A percentile compares a stretch with the other conserved stretches of the same genome.
Conservation (phyloP, 129 eudicot genomes). For the Arctium minus region DNA sequence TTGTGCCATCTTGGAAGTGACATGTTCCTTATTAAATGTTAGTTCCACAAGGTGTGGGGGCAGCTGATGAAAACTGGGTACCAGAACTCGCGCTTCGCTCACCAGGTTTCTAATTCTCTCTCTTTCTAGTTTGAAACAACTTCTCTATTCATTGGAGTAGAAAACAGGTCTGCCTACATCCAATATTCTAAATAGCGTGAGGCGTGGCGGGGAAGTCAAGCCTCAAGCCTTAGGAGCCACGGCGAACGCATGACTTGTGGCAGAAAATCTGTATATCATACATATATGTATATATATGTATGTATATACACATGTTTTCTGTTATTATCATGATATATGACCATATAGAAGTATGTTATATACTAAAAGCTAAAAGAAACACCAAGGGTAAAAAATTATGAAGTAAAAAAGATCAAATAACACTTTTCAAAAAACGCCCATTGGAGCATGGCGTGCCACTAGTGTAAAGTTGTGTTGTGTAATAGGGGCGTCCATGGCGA, state of each 20-base stretch:
- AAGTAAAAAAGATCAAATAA: not conserved
- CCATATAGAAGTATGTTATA: no score
- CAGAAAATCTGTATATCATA: not conserved
- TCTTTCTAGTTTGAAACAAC: not conserved
- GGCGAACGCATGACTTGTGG: not conserved
- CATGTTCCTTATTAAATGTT: not conserved
- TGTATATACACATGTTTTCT: no score
- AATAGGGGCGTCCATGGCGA: no score
- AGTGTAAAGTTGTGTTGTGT: no score
- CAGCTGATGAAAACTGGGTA: constrained; percentile 97
- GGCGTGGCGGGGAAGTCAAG: not conserved
- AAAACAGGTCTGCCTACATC: not conserved
- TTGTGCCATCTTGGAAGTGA: not conserved
- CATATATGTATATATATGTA: no score
- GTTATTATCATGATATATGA: no score
- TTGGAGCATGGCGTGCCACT: no score
- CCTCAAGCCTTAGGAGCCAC: not conserved
- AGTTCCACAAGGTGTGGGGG: constrained; percentile 98
- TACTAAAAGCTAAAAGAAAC: not conserved
- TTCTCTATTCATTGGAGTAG: not conserved
- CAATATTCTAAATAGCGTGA: not conserved
- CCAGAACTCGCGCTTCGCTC: constrained; percentile 95
- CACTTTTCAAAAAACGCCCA: not conserved
- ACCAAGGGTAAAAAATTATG: no score
- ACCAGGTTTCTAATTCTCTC: constrained; percentile 52